Evolutionary conservation across 169 alveolate genomes (phyloP), one percentile per base, ranked within the genome.

Genomic region (Toxoplasma gondii): DNA sequence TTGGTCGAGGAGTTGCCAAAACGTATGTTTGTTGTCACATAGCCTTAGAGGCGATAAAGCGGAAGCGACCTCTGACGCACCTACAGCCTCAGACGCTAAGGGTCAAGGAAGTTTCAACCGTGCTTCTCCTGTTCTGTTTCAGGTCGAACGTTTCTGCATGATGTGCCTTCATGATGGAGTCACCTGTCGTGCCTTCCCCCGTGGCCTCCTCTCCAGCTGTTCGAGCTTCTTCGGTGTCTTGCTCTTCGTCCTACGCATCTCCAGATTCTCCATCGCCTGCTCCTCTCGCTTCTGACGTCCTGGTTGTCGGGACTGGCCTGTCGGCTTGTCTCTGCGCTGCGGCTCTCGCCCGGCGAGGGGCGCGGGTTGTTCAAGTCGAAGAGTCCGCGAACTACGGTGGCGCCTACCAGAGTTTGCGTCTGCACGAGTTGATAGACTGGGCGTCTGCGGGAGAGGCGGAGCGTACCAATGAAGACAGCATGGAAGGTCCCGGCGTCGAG

Each of bases 251-350:
- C 39, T 10, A 70, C 17, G 10, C 86, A 24, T 31, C 86, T 31
- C 27, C 86, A 1, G 22, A n/a, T 78, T 78, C 86, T 78, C n/a
- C 44, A 1, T 19, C 86, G 19, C n/a, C 83, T 70, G 39, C 45
- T 31, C 43, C 86, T 38, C 45, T 78, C 4, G 39, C 45, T 31
- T 78, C 90, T 38, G 90, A 82, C 24, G 90, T 82, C 31, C 90
- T 82, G n/a, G 41, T 82, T 1, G 90, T 82, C 24, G 90, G 90
- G 17, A 82, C 90, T 7, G 90, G 90, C 1, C 38, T 82, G 1
- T 29, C 90, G 17, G 90, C 67, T 9, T 82, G 90, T 24, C 12
- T 82, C 38, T 41, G 69, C 67, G 90, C 90, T 1, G 90, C 90
- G 12, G 53, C 90, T 2, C 67, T 82, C 34, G 90, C 90, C 17